Conservation (phyloP, 2,329 filamentous ascomycete genomes). For the Aspergillus tubingensis region DNA sequence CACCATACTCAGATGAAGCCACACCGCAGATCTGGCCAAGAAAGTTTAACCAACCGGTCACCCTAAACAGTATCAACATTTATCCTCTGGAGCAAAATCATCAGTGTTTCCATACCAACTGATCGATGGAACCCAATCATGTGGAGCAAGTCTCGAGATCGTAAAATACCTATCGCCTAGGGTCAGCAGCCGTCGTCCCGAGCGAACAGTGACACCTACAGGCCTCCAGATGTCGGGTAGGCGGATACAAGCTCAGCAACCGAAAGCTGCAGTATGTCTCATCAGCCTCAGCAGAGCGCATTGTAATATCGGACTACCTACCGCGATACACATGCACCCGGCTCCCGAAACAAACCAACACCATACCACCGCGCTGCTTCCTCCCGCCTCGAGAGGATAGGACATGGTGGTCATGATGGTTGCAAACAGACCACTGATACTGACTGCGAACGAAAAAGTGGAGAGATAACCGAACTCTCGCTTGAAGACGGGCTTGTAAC, state of each 20-base stretch:
- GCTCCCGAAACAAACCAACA: constrained; percentile 4
- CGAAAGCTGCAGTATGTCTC: background rate
- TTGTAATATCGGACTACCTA: background rate
- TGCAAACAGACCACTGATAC: constrained; percentile 2
- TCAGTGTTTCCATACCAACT: background rate
- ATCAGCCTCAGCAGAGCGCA: background rate
- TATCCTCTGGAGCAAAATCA: background rate
- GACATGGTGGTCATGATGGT: constrained; percentile 8
- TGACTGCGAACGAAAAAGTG: constrained; percentile 8
- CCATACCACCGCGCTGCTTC: constrained; percentile 7
- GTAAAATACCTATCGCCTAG: background rate
- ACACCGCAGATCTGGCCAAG: constrained; percentile 5
- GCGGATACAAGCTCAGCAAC: constrained; percentile 4
- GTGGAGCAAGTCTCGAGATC: background rate
- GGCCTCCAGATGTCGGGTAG: background rate
- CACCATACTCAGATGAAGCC: constrained; percentile 4
- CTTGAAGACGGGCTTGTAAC: constrained; percentile 8
- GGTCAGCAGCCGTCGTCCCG: background rate
- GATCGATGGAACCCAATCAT: constrained; percentile 1
- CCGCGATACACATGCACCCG: constrained; percentile 8
- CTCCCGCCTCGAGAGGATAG: constrained; percentile 5
- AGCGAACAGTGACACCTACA: background rate
- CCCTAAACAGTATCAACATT: background rate
- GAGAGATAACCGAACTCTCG: constrained; percentile 5
- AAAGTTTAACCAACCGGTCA: background rate